Conservation (phyloP, 1,284 basidiomycete species). For the Athelia psychrophila region DNA sequence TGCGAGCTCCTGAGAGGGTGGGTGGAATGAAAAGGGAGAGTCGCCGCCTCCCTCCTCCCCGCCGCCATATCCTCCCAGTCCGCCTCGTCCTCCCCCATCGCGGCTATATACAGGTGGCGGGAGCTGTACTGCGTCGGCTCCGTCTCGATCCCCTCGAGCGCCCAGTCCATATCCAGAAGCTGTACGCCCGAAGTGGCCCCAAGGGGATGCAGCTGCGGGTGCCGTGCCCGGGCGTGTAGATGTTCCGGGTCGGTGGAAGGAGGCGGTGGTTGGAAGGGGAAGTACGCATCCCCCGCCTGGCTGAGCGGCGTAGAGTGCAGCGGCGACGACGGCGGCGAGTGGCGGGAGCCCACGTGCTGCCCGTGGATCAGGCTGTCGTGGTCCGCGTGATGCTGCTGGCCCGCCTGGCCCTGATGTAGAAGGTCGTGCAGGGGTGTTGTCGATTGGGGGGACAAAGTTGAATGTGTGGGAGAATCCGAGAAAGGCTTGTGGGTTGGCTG, state of each 20-base stretch:
- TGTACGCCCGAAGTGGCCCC: conserved; percentile 17
- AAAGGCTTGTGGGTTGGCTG: conserved; percentile 61
- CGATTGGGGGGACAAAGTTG: not conserved
- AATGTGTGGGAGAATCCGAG: conserved; percentile 24
- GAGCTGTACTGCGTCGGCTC: not conserved
- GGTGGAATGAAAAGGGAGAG: conserved; percentile 80
- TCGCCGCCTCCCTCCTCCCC: conserved; percentile 29
- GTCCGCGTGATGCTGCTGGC: conserved; percentile 22
- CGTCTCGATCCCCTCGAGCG: not conserved
- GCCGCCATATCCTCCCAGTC: no score
- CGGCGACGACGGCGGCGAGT: conserved; percentile 70
- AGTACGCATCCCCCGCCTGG: conserved; percentile 43
- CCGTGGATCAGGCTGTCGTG: conserved; percentile 37
- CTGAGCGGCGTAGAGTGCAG: conserved; percentile 43
- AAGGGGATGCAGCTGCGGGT: conserved; percentile 33
- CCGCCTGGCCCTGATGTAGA: no score
- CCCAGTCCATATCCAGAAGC: not conserved
- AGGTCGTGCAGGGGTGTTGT: no score
- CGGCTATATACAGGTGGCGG: no score
- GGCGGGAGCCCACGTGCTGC: conserved; percentile 55
- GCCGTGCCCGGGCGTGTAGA: conserved; percentile 43
- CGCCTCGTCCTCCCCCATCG: no score
- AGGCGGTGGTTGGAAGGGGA: conserved; percentile 44
- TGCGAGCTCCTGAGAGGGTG: conserved; percentile 46
- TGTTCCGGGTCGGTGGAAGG: conserved; percentile 57